Conservation (phyloP, 805 yeast species). For the Saccharomyces eubayanus region DNA sequence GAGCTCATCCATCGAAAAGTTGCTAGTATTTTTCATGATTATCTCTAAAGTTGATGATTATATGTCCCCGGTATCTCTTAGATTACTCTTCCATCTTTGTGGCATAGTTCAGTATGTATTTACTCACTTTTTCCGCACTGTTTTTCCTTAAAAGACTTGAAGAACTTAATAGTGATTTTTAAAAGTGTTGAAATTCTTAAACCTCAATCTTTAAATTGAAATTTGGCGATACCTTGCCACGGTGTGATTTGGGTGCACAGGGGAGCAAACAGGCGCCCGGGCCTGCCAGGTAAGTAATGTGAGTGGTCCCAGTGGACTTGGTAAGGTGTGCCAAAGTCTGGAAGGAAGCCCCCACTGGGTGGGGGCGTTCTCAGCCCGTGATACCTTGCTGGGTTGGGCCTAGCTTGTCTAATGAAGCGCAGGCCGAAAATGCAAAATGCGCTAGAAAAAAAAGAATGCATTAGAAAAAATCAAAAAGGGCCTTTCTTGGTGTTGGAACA, state of each 20-base stretch:
- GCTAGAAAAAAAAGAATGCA: not conserved
- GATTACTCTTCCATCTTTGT: not conserved
- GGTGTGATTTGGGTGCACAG: not conserved
- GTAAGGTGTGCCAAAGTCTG: not conserved
- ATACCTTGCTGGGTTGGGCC: not conserved
- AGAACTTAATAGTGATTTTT: not conserved
- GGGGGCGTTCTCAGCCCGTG: not conserved
- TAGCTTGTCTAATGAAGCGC: not conserved
- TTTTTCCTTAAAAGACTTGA: slow-evolving; percentile 7
- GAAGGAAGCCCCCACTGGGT: not conserved
- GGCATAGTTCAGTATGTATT: not conserved
- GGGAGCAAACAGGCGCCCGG: not conserved
- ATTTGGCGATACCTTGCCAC: not conserved
- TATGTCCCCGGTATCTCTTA: not conserved
- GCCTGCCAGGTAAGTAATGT: not conserved
- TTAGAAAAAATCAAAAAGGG: not conserved
- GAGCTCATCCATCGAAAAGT: not conserved
- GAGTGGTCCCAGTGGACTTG: not conserved
- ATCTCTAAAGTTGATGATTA: not conserved
- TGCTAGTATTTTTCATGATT: not conserved
- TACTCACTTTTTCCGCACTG: slow-evolving; percentile 24
- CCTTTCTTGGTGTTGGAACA: not conserved
- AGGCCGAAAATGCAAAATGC: not conserved
- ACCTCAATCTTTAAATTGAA: not conserved
- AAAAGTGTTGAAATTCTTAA: not conserved